Percentiles rank a stretch among this genome's conserved stretches.
Conservation (phyloP, 164 flowering plant species). For the Liquidambar formosana region DNA sequence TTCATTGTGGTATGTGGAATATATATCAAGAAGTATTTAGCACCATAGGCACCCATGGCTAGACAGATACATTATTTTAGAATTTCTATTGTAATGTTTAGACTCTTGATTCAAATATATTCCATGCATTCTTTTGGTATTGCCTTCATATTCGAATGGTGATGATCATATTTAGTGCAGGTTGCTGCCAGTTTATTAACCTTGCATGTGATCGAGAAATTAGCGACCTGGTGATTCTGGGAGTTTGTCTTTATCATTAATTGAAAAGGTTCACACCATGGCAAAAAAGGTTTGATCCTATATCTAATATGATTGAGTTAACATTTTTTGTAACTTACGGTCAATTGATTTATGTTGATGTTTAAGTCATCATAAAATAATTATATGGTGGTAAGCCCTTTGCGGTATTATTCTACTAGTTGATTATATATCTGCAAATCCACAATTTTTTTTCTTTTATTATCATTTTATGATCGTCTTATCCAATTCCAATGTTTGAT, state of each 20-base stretch:
- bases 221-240: constrained; percentile 55
- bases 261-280: constrained; percentile 44
- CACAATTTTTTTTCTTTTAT: not conserved
- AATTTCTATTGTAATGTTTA: no score
- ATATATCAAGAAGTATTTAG: no score
- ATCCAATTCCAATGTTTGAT: constrained; percentile 3
- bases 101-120: no score
- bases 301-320: not conserved
- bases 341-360: not conserved
- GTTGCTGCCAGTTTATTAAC: constrained; percentile 54
- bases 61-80: no score
- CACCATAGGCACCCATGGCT: no score
- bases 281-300: constrained; percentile 50
- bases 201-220: constrained; percentile 60
- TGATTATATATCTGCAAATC: not conserved
- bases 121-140: not conserved
- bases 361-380: not conserved
- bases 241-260: constrained; percentile 66
- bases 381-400: not conserved
- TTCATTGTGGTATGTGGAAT: no score
- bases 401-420: not conserved
- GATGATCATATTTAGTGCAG: constrained; percentile 34
- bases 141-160: not conserved
- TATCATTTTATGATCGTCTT: not conserved
- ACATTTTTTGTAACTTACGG: not conserved